Conservation (phyloP, 768 basidiomycete genomes). For the Pisolithus orientalis region DNA sequence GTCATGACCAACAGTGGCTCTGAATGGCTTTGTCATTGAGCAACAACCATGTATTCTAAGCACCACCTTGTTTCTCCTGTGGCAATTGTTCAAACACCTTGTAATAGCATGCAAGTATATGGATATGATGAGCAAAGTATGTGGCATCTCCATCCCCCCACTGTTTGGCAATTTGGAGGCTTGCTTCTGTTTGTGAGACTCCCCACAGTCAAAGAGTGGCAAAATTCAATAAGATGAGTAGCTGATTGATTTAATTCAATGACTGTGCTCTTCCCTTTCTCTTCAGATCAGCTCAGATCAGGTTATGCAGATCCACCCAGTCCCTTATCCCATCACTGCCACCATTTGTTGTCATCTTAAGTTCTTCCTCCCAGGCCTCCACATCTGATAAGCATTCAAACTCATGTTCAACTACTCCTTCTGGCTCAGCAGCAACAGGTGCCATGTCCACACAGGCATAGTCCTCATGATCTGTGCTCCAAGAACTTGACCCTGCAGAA, state of each 20-base stretch:
- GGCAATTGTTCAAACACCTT: neutral
- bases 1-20: neutral
- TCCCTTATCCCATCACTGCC: too few relatives aligned
- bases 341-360: constrained; percentile 10
- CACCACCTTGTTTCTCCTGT: neutral
- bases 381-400: too few relatives aligned
- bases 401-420: too few relatives aligned
- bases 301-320: constrained; percentile 20
- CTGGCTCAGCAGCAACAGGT: too few relatives aligned
- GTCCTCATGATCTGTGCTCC: too few relatives aligned
- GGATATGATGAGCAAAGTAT: neutral
- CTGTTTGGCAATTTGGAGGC: neutral
- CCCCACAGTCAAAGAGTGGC: neutral
- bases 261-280: constrained; percentile 14
- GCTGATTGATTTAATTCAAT: constrained; percentile 17
- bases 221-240: neutral
- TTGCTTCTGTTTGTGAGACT: neutral
- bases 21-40: neutral
- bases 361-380: constrained; percentile 20
- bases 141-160: neutral
- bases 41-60: neutral
- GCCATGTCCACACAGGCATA: too few relatives aligned
- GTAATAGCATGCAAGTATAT: neutral
- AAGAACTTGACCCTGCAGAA: too few relatives aligned
- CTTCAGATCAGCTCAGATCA: constrained; percentile 28